These are phyloP conservation scores for Phytophthora fragariaefolia DNA, from an alignment of 352 stramenopile species.

Conservation along the genomic window DNA sequence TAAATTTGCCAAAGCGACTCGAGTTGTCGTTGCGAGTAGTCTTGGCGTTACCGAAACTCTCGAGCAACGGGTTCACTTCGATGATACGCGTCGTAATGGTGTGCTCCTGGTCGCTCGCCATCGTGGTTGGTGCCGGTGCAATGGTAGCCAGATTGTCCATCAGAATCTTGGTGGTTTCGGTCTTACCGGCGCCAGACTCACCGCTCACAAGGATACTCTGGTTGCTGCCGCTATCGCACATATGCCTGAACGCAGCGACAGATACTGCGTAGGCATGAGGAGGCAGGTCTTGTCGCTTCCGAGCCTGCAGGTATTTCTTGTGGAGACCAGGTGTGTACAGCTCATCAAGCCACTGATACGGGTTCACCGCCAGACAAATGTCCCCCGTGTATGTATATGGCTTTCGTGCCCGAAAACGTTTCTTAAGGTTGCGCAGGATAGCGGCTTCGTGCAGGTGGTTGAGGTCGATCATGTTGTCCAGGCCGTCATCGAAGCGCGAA, in stretches of 20 bases:
- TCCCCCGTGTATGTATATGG: constrained; percentile 97
- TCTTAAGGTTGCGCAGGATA: constrained; percentile 90
- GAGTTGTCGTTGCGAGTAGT: constrained; percentile 98
- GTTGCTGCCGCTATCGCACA: constrained; percentile 62
- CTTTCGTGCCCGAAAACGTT: constrained; percentile 73
- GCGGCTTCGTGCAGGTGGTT: constrained; percentile 91
- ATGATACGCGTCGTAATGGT: constrained; percentile 92
- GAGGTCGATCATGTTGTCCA: constrained; percentile 85
- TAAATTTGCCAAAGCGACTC: constrained; percentile 97
- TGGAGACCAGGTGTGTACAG: constrained; percentile 79
- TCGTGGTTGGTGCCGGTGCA: constrained; percentile 33
- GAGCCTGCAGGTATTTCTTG: constrained; percentile 63
- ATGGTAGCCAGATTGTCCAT: constrained; percentile 89
- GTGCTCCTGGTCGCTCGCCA: constrained; percentile 25
- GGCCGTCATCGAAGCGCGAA: constrained; percentile 27
- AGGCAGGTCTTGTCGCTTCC: constrained; percentile 54
- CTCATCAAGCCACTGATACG: constrained; percentile 91
- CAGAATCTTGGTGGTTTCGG: constrained; percentile 94
- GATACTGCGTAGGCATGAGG: constrained; percentile 81
- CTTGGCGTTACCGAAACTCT: constrained; percentile 98
- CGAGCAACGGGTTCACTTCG: constrained; percentile 97
- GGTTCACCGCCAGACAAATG: constrained; percentile 97
- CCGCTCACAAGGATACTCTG: constrained; percentile 90
- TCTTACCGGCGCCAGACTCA: constrained; percentile 93
- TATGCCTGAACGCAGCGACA: constrained; percentile 72